Percentiles rank a stretch among this genome's conserved stretches.
phyloP scores from a whole-genome alignment of 768 basidiomycete genomes.

The Tulasnella sp. region DNA sequence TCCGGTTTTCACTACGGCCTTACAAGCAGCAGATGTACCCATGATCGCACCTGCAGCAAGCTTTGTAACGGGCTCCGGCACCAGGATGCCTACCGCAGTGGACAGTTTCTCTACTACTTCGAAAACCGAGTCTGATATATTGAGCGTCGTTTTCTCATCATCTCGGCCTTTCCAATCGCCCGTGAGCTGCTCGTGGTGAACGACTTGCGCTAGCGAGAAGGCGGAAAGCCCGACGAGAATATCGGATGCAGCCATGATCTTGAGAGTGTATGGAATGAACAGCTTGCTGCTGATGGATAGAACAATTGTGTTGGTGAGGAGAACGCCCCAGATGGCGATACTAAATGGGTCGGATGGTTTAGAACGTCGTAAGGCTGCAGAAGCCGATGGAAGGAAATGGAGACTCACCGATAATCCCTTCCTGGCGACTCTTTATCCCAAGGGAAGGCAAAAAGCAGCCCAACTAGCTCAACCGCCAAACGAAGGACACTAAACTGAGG shows the following conservation, averaged over 20 bases:
- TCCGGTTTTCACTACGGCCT: background rate
- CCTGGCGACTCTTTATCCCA: background rate
- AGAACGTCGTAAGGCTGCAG: background rate
- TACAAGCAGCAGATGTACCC: background rate
- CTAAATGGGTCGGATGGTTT: background rate
- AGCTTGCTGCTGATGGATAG: background rate
- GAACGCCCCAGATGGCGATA: background rate
- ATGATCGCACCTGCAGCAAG: background rate
- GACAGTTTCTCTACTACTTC: background rate
- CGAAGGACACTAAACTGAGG: background rate
- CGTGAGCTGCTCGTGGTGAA: background rate
- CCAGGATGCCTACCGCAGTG: background rate
- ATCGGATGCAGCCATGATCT: background rate
- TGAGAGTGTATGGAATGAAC: background rate
- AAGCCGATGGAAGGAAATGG: background rate
- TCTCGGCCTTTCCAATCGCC: background rate
- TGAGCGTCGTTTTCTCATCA: background rate
- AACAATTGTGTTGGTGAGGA: background rate
- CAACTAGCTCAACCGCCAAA: background rate
- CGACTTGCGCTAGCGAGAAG: background rate
- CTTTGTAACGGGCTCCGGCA: background rate
- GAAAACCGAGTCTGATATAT: background rate
- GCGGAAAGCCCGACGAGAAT: background rate
- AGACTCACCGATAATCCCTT: background rate
- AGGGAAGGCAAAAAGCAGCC: background rate